Evolutionary conservation across 306 rosid species (phyloP), one percentile per base, ranked within the genome.

Genomic region (Carpinus fangiana): DNA sequence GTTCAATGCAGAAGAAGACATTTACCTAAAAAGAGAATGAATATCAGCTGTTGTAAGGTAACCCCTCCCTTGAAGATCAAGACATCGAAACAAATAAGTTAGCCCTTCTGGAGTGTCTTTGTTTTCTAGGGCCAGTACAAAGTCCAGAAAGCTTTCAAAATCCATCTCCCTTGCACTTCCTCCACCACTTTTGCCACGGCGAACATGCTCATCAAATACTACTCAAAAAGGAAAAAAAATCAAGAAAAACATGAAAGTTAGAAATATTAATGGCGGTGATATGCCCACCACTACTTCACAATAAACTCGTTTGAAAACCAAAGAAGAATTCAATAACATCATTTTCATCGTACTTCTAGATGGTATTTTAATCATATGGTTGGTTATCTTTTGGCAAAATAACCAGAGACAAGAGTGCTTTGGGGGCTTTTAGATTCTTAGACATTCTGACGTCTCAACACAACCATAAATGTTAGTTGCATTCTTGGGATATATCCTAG

Each of bases 31-130:
- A 73, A 93, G 99, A 74, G 99, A 87, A 67, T 96, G 99, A 83
- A 93, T 93, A 76, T 96, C 99, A 28, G 93, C 98, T 6, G 98
- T 93, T 46, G 99, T 90, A 72, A 96, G 98, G 87, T 64, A 86
- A 71, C 99, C 98, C 83, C 96, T 90, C 48, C 97, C 99, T 12
- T 96, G 87, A 83, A 96, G 99, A 90, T 96, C 99, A 82, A 96
- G 99, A 80, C 99, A 91, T 4, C 97, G 90, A 81, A 96, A 96
- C 88, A 96, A 88, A 87, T 96, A 96, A 60, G 98, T 91, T 82
- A 96, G 84, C 50, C 98, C 98, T 82, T 95, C 98, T 0, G 98
- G 99, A 45, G 97, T 91, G 85, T 96, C 99, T 86, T 96, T 96
- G 78, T 96, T 96, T 86, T 96, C 99, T 67, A 89, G 89, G 82